Conservation (phyloP, 2,329 filamentous ascomycete genomes). For the Colletotrichum chlorophyti region DNA sequence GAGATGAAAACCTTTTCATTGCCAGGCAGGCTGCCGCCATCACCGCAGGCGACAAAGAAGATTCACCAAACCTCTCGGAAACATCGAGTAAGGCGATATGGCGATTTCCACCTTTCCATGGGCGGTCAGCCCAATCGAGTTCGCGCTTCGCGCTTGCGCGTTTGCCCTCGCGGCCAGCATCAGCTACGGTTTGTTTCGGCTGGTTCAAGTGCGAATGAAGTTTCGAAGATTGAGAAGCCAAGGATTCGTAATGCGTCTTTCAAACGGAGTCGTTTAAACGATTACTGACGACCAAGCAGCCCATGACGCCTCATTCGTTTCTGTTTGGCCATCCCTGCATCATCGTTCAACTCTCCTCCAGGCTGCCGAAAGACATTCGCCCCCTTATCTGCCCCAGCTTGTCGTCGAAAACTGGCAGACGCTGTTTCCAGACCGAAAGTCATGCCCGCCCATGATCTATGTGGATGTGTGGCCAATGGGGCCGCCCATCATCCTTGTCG, state of each 20-base stretch:
- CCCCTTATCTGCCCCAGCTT: constrained; percentile 10
- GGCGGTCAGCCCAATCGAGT: no score
- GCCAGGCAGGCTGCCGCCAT: no score
- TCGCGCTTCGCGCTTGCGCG: no score
- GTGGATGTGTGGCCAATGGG: constrained; percentile 39
- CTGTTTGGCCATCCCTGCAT: constrained; percentile 16
- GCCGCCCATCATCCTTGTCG: constrained; percentile 28
- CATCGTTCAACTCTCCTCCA: not conserved
- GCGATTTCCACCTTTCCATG: no score
- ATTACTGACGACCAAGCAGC: not conserved
- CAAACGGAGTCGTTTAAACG: not conserved
- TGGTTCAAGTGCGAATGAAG: constrained; percentile 2
- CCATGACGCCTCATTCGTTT: constrained; percentile 23
- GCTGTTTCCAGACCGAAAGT: constrained; percentile 32
- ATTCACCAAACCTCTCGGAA: no score
- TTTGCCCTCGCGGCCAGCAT: no score
- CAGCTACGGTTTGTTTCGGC: no score
- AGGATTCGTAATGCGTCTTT: constrained; percentile 2
- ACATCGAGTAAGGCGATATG: no score
- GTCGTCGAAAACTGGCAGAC: constrained; percentile 18
- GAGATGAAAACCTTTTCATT: no score
- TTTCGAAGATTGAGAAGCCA: not conserved
- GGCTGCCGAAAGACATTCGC: constrained; percentile 9
- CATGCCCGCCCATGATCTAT: constrained; percentile 35
- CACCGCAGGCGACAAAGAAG: no score